Evolutionary conservation across 148 eudicot genomes (phyloP), one percentile per base, ranked within the genome.

Genomic region (Diospyros kaki): DNA sequence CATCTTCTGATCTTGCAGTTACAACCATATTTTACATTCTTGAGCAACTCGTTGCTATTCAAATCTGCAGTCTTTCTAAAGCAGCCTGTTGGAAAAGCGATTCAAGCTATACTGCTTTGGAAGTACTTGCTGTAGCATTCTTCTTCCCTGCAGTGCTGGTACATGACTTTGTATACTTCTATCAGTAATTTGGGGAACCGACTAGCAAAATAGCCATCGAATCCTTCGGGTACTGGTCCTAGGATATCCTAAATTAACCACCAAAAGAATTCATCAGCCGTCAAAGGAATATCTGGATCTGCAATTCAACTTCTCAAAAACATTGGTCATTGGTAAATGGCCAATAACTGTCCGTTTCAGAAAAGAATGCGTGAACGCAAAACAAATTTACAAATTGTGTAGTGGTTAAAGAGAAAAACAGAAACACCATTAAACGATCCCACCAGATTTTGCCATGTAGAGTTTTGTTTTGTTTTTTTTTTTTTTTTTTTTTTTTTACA

Each of bases 211-310:
- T 95, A 95, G 64, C 69, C 77, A 74, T 95, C 85, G 75, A 89
- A 95, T 66, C 97, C 99, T 78, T 92, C 91, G 0, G 99, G 99
- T 54, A 92, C 89, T 3, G 93, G 60, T 63, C 98, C 98, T 45
- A 95, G 68, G 41, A 88, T 81, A 75, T 87, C 94, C 90, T 92
- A 84, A 64, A 66, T 82, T 62, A 42, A 68, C 70, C 45, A 79
- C 60, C 75, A 69, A 73, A 64, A 81, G 73, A 43, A 46, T 55
- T 46, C 14, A 39, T 72, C 65, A 68, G 54, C 75, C 10, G 39
- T 54, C 58, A 41, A 54, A 62, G 13, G 71, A 11, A 68, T 0
- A 9, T 12, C 10, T n/a, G 12, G 3, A 51, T 28, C 58, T 28
- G 18, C 17, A 46, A 10, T 48, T 48, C 1, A 1, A 48, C 46